Base-by-base conservation (phyloP, 2,329 filamentous ascomycete species). In the Diaporthe sp. region DNA sequence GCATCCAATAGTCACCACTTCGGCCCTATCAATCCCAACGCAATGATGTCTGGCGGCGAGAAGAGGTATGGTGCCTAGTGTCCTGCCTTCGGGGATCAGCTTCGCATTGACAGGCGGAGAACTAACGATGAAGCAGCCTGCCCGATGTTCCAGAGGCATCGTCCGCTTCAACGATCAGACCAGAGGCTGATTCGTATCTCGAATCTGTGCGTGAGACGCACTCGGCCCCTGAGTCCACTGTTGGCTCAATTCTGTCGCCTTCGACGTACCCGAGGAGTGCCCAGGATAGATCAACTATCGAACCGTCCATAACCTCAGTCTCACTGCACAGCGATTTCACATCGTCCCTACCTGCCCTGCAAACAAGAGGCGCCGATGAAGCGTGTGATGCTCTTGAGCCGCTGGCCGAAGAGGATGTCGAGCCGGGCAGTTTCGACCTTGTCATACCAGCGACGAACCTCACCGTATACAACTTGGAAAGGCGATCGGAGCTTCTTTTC, bases 361-460 rank as follows among this genome's bases (percentile, higher is more conserved):
- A 88, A 25, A 86, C 87, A 0, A 88, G 89, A 47, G 84, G 88
- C 25, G 82, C 92, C 70, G 89, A 91, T 77, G 91, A 91, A 10
- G 83, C 45, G 15, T 54, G 83, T 40, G 87, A 89, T 70, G 89
- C 91, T 78, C 84, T 93, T 1, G 79, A 82, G 60, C 82, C 82
- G 13, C 77, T 83, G 52, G 75, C 78, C 25, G 77, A 77, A 54
- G 76, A 87, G 10, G 86, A 88, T 79, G 86, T 89, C 73, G 87
- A 89, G 75, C 87, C 88, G 5, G 80, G 81, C 45, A 88, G 85
- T 2, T 89, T 87, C 77, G 87, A 89, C 76, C 84, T 89, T 1
- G 77, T 89, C 50, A 82, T 84, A 15, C 77, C 77, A 7, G 80
- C 81, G 15, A 66, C 73, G 72, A 80, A 76, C 76, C 80, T 76